Evolutionary conservation across 176 grass and related monocot genomes (phyloP).

Genomic region (Raddia distichophylla): DNA sequence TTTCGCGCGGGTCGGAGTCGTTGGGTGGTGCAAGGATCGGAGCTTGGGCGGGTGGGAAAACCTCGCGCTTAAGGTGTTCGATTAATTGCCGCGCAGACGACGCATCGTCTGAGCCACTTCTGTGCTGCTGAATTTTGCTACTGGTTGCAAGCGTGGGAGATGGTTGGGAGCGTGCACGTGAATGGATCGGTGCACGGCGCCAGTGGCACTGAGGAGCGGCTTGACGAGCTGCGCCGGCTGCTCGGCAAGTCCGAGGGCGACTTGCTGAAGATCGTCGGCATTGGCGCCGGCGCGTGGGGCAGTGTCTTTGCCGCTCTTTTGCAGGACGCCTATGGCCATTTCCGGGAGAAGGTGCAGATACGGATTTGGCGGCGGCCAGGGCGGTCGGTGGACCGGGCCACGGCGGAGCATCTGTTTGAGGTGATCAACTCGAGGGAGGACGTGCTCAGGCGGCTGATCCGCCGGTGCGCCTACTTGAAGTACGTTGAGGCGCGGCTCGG

Average conservation of each 20-base stretch:
- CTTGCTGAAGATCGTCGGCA: slow-evolving; percentile 93
- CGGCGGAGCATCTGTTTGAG: slow-evolving; percentile 82
- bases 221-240: slow-evolving; percentile 78
- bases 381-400: slow-evolving; percentile 66
- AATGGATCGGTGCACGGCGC: slow-evolving; percentile 57
- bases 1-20: slow-evolving; percentile 31
- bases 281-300: slow-evolving; percentile 94
- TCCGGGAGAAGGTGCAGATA: slow-evolving; percentile 94
- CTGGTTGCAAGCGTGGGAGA: slow-evolving; percentile 15
- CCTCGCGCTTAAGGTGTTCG: slow-evolving; percentile 41
- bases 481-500: slow-evolving; percentile 95
- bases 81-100: slow-evolving; percentile 23
- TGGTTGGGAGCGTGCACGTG: slow-evolving; percentile 71
- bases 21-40: slow-evolving; percentile 28
- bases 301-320: slow-evolving; percentile 91
- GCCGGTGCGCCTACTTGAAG: slow-evolving; percentile 88
- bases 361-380: slow-evolving; percentile 86
- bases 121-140: background rate
- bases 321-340: slow-evolving; percentile 87
- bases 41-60: background rate
- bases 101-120: background rate
- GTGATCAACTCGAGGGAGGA: slow-evolving; percentile 98
- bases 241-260: slow-evolving; percentile 86
- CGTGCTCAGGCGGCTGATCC: slow-evolving; percentile 83
- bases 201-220: slow-evolving; percentile 69